Evolutionary conservation across 2,329 filamentous ascomycete species (phyloP).

Genomic region (Calonectria crousiana): DNA sequence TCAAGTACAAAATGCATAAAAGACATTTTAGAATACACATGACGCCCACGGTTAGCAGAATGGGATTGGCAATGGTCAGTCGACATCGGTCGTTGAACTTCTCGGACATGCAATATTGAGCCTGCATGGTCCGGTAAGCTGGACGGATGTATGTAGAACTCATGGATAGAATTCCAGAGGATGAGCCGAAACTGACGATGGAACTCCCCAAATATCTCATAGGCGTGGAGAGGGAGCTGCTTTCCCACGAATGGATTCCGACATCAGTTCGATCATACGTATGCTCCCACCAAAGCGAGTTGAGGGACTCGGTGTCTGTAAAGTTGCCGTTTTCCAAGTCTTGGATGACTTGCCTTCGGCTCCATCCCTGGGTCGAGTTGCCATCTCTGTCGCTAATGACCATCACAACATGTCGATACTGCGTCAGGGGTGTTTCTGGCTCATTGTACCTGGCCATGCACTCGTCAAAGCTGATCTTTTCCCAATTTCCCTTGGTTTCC

Average conservation of each 20-base stretch:
- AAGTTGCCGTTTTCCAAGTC: slow-evolving; percentile 6
- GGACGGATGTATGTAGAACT: neutral
- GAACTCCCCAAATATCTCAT: neutral
- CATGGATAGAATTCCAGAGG: slow-evolving; percentile 20
- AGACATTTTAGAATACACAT: slow-evolving; percentile 32
- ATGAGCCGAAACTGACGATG: neutral
- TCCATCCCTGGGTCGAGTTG: slow-evolving; percentile 28
- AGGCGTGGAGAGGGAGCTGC: neutral
- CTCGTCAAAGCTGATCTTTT: neutral
- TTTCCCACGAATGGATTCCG: neutral
- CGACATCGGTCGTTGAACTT: slow-evolving; percentile 22
- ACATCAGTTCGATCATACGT: slow-evolving; percentile 14
- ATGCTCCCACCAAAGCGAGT: slow-evolving; percentile 21
- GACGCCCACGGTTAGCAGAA: slow-evolving; percentile 26
- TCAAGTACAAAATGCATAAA: slow-evolving; percentile 23
- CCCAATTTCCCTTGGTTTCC: neutral
- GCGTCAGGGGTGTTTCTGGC: slow-evolving; percentile 11
- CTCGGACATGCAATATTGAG: slow-evolving; percentile 27
- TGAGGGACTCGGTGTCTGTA: neutral
- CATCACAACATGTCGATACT: slow-evolving; percentile 28
- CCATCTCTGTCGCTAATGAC: slow-evolving; percentile 25
- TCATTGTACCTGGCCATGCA: slow-evolving; percentile 32
- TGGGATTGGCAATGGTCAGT: slow-evolving; percentile 29
- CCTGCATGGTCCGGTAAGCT: slow-evolving; percentile 22
- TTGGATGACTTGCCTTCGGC: slow-evolving; percentile 14